These are phyloP conservation scores for Capillidium rhysosporum DNA, from an alignment of 371 early-diverging fungal genomes.

Conservation along the genomic window DNA sequence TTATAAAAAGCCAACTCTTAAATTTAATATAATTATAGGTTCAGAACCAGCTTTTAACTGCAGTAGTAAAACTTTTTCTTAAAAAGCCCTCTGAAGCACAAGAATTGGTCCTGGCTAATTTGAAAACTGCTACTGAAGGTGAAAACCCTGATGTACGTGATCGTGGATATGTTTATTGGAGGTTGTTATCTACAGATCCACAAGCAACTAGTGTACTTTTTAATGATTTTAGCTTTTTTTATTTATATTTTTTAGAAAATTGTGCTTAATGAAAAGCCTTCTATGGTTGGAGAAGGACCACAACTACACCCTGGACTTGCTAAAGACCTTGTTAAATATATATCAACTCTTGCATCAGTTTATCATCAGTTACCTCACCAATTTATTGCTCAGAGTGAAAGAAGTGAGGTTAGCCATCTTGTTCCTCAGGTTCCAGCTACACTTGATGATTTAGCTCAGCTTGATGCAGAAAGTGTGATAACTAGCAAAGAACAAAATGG, in stretches of 20 bases:
- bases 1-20: not conserved
- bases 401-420: slow-evolving; percentile 4
- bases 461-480: not conserved
- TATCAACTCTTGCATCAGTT: slow-evolving; percentile 76
- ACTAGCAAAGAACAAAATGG: not conserved
- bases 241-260: slow-evolving; percentile 1
- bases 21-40: slow-evolving; percentile 19
- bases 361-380: slow-evolving; percentile 79
- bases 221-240: not conserved
- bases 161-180: slow-evolving; percentile 91
- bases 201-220: slow-evolving; percentile 45
- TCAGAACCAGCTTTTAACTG: slow-evolving; percentile 71
- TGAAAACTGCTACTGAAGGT: slow-evolving; percentile 73
- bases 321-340: slow-evolving; percentile 61
- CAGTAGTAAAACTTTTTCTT: slow-evolving; percentile 78
- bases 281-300: not conserved
- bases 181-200: slow-evolving; percentile 82
- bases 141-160: slow-evolving; percentile 93
- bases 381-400: slow-evolving; percentile 20
- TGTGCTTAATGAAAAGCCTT: not conserved
- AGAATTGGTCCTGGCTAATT: slow-evolving; percentile 63
- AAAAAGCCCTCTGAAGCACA: slow-evolving; percentile 74
- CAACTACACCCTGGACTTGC: not conserved
- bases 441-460: not conserved
- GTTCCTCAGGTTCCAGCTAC: not conserved